Evolutionary conservation across 1,139 yeast species (phyloP).

Genomic region (Debaryomyces sp.): DNA sequence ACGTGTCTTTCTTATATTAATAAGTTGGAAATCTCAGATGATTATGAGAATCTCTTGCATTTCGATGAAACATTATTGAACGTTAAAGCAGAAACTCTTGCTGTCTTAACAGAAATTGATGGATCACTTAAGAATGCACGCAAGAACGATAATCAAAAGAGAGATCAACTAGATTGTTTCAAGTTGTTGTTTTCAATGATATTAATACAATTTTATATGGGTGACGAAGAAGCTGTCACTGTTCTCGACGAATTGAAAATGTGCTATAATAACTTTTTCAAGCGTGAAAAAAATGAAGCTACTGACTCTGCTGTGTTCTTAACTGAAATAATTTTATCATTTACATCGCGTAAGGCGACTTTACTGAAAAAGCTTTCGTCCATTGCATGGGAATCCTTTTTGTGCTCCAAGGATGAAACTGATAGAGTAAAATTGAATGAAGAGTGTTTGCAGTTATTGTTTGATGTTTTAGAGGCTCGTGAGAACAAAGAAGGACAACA

Average conservation of each 20-base stretch:
- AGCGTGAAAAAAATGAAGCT: constrained; percentile 20
- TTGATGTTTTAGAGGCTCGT: constrained; percentile 68
- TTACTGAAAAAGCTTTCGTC: constrained; percentile 71
- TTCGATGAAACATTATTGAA: constrained; percentile 58
- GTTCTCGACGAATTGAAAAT: constrained; percentile 72
- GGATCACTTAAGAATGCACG: constrained; percentile 17
- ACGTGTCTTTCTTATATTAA: constrained; percentile 37
- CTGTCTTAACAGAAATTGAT: constrained; percentile 49
- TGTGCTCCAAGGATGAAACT: constrained; percentile 33
- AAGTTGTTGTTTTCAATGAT: constrained; percentile 81
- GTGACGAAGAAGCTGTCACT: constrained; percentile 77
- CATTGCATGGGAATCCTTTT: constrained; percentile 71
- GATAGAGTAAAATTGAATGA: constrained; percentile 38
- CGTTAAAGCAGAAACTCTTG: constrained; percentile 54
- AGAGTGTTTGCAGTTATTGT: constrained; percentile 59
- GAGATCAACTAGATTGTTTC: constrained; percentile 45
- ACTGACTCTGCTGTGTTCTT: constrained; percentile 58
- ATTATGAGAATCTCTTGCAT: constrained; percentile 37
- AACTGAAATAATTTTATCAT: constrained; percentile 78
- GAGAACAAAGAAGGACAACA: constrained; percentile 86
- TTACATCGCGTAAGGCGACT: constrained; percentile 71
- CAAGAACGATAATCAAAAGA: constrained; percentile 11
- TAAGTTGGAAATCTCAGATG: constrained; percentile 24
- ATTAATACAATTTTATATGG: constrained; percentile 74
- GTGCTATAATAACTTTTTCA: constrained; percentile 45